Percentiles rank a stretch among this genome's conserved stretches.
Evolutionary conservation across 805 yeast species (phyloP).

Genomic region (Cyberlindnera saturnus): DNA sequence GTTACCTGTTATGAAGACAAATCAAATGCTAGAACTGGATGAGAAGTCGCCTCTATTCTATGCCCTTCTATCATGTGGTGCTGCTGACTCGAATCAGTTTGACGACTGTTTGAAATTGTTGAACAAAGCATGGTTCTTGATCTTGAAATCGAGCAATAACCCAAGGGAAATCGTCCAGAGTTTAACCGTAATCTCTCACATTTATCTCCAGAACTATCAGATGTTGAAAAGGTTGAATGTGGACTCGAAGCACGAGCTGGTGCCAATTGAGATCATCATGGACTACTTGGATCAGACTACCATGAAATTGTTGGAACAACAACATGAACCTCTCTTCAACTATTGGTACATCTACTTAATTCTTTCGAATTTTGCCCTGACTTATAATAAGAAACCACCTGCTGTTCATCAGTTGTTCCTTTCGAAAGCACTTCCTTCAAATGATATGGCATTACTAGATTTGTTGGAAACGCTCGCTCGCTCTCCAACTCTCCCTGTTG

Average conservation of each 20-base stretch:
- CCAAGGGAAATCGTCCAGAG: constrained; percentile 36
- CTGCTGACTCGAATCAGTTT: constrained; percentile 29
- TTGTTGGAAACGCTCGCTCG: constrained; percentile 10
- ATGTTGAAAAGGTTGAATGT: constrained; percentile 11
- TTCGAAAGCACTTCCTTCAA: constrained; percentile 3
- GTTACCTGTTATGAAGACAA: constrained; percentile 22
- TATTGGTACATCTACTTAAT: constrained; percentile 45
- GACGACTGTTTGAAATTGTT: constrained; percentile 33
- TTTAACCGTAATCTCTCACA: constrained; percentile 37
- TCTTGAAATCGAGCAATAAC: constrained; percentile 18
- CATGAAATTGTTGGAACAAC: constrained; percentile 21
- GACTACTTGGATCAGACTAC: constrained; percentile 42
- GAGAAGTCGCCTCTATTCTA: constrained; percentile 34
- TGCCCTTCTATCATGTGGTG: constrained; percentile 41
- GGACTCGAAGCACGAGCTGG: constrained; percentile 8
- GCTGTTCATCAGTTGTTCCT: constrained; percentile 26
- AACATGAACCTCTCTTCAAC: constrained; percentile 15
- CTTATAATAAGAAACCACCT: constrained; percentile 36
- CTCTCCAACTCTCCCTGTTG: constrained; percentile 2
- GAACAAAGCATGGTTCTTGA: constrained; percentile 38
- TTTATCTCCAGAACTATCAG: constrained; percentile 34
- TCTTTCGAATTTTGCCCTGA: constrained; percentile 37
- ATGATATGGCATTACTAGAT: not conserved
- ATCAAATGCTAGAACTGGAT: constrained; percentile 10
- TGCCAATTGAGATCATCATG: constrained; percentile 42